phyloP scores from a whole-genome alignment of 2,329 filamentous ascomycete genomes.

The Microdochium paspali region DNA sequence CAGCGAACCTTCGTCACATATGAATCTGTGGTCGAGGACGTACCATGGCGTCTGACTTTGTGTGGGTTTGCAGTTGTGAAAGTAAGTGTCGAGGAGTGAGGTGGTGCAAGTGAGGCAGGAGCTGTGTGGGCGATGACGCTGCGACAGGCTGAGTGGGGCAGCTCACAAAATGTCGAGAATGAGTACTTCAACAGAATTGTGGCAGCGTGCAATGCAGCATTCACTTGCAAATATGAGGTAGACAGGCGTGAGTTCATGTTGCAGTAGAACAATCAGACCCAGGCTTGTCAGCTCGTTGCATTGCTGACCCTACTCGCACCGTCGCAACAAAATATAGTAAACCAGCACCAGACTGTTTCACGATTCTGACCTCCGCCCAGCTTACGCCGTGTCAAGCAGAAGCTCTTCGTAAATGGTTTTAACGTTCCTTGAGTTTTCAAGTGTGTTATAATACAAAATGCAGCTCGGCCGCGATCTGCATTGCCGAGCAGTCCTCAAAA shows the following conservation, averaged over 20 bases:
- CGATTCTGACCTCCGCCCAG: too few relatives aligned
- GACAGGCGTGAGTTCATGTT: too few relatives aligned
- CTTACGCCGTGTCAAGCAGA: not conserved
- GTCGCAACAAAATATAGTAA: too few relatives aligned
- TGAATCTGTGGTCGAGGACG: not conserved
- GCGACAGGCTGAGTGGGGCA: not conserved
- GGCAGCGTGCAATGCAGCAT: too few relatives aligned
- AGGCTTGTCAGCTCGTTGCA: too few relatives aligned
- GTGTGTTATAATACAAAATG: not conserved
- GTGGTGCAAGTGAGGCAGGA: constrained; percentile 19
- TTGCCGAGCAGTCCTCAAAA: not conserved
- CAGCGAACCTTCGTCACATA: not conserved
- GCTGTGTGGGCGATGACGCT: not conserved
- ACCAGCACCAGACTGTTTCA: too few relatives aligned
- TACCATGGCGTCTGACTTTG: not conserved
- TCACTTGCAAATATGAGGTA: too few relatives aligned
- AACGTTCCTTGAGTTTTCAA: too few relatives aligned
- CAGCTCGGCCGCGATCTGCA: not conserved
- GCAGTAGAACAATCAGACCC: too few relatives aligned
- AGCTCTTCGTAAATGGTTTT: not conserved
- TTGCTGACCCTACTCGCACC: too few relatives aligned
- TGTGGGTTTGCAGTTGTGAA: not conserved
- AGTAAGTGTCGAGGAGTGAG: not conserved
- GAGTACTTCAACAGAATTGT: not conserved
- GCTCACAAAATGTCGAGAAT: not conserved